phyloP scores from a whole-genome alignment of 2,329 filamentous ascomycete species.

The Pseudogymnoascus sp. region DNA sequence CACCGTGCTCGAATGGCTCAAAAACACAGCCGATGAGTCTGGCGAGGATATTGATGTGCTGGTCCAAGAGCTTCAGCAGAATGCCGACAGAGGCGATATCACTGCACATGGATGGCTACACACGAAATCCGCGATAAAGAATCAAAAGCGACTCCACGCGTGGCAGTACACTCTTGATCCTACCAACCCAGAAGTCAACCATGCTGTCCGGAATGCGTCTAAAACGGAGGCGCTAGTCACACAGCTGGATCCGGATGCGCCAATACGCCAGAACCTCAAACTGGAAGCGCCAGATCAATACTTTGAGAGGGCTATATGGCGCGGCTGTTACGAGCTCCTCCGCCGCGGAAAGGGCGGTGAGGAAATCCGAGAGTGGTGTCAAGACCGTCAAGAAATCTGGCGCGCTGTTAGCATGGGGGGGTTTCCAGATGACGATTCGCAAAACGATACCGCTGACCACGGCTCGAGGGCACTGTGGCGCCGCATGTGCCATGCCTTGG shows the following conservation, averaged over 20 bases:
- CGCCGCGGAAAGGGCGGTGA: slow-evolving; percentile 69
- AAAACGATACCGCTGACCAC: slow-evolving; percentile 35
- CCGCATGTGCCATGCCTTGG: slow-evolving; percentile 64
- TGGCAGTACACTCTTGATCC: slow-evolving; percentile 59
- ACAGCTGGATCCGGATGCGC: slow-evolving; percentile 84
- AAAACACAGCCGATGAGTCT: slow-evolving; percentile 60
- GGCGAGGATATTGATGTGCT: slow-evolving; percentile 66
- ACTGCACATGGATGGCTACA: slow-evolving; percentile 88
- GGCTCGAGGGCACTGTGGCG: slow-evolving; percentile 59
- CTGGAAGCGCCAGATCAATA: slow-evolving; percentile 78
- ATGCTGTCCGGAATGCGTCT: slow-evolving; percentile 48
- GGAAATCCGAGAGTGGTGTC: slow-evolving; percentile 76
- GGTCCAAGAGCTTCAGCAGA: slow-evolving; percentile 65
- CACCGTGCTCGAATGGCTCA: slow-evolving; percentile 77
- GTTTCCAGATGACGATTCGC: slow-evolving; percentile 45
- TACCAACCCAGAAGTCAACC: slow-evolving; percentile 46
- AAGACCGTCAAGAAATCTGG: slow-evolving; percentile 81
- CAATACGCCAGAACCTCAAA: slow-evolving; percentile 66
- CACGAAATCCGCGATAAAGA: slow-evolving; percentile 82
- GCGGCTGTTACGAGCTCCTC: slow-evolving; percentile 88
- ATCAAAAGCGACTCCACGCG: slow-evolving; percentile 70
- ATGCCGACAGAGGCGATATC: slow-evolving; percentile 69
- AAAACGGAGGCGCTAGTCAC: slow-evolving; percentile 62
- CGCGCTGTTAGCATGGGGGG: slow-evolving; percentile 75
- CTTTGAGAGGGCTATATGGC: slow-evolving; percentile 85